Percentiles rank a stretch among this genome's conserved stretches.
Conservation (phyloP, 1,284 basidiomycete genomes). For the Volvariella surrecta region DNA sequence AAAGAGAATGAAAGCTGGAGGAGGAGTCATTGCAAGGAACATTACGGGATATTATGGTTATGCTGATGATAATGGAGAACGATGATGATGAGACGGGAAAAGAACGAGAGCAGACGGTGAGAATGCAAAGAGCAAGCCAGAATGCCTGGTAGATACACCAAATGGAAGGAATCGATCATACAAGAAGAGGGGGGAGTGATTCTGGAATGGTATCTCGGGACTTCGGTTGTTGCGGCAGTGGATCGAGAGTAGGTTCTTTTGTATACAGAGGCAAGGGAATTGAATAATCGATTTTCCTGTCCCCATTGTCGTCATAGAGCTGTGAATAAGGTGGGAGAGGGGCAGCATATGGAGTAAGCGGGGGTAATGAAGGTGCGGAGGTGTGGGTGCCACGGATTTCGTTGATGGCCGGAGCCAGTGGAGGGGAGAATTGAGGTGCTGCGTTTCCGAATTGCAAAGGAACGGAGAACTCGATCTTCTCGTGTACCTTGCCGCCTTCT, state of each 20-base stretch:
- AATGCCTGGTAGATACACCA: slow-evolving; percentile 1
- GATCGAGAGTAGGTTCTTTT: slow-evolving; percentile 18
- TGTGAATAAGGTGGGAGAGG: slow-evolving; percentile 68
- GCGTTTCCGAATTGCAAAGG: slow-evolving; percentile 45
- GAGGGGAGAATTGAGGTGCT: slow-evolving; percentile 16
- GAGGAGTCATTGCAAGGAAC: too few species aligned
- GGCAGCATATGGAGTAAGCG: slow-evolving; percentile 20
- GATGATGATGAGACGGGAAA: not conserved
- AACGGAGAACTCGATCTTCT: slow-evolving; percentile 30
- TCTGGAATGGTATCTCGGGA: not conserved
- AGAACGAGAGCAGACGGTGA: slow-evolving; percentile 1
- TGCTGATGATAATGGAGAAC: slow-evolving; percentile 5
- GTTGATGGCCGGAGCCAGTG: slow-evolving; percentile 5
- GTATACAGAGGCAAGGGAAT: slow-evolving; percentile 57
- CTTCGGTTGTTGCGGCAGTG: slow-evolving; percentile 3
- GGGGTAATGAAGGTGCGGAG: slow-evolving; percentile 8
- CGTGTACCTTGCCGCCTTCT: slow-evolving; percentile 25
- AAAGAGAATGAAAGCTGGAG: too few species aligned
- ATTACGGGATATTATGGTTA: too few species aligned
- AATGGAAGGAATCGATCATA: not conserved
- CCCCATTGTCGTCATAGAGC: slow-evolving; percentile 64
- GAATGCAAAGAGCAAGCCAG: not conserved
- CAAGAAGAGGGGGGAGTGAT: not conserved
- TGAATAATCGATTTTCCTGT: slow-evolving; percentile 58
- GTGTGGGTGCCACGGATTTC: slow-evolving; percentile 7